These are phyloP conservation scores for Gossypium stocksii DNA, from an alignment of 345 rosid genomes.

Conservation along the genomic window DNA sequence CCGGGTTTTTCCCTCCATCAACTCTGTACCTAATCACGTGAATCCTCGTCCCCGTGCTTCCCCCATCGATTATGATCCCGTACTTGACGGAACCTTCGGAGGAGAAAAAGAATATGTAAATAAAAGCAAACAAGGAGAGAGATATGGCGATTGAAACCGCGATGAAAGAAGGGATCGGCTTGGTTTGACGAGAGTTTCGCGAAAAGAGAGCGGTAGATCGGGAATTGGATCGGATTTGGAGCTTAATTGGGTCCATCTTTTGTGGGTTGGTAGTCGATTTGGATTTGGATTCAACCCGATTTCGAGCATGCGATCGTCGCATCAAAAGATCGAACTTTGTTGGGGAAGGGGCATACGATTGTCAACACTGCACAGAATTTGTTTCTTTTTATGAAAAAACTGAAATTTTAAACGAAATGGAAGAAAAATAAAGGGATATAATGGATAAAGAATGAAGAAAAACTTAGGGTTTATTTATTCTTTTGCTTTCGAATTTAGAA, in stretches of 20 bases:
- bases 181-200: slow-evolving; percentile 23
- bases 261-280: slow-evolving; percentile 3
- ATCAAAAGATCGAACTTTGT: slow-evolving; percentile 43
- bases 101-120: not conserved
- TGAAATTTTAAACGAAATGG: not conserved
- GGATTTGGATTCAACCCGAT: slow-evolving; percentile 32
- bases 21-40: slow-evolving; percentile 14
- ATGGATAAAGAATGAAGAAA: not conserved
- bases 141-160: slow-evolving; percentile 5
- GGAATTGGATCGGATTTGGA: slow-evolving; percentile 40
- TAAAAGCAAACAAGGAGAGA: not conserved
- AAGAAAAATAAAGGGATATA: not conserved
- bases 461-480: not conserved
- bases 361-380: slow-evolving; percentile 12
- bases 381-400: slow-evolving; percentile 15
- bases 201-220: slow-evolving; percentile 39
- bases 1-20: slow-evolving; percentile 14
- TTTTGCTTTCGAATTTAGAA: not conserved
- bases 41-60: slow-evolving; percentile 19
- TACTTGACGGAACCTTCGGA: not conserved
- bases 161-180: not conserved
- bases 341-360: not conserved
- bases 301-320: slow-evolving; percentile 71
- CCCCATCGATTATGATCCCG: slow-evolving; percentile 16
- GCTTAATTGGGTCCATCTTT: slow-evolving; percentile 53